Base-by-base conservation (phyloP, 2,329 filamentous ascomycete species). In the Amauroascus niger region DNA sequence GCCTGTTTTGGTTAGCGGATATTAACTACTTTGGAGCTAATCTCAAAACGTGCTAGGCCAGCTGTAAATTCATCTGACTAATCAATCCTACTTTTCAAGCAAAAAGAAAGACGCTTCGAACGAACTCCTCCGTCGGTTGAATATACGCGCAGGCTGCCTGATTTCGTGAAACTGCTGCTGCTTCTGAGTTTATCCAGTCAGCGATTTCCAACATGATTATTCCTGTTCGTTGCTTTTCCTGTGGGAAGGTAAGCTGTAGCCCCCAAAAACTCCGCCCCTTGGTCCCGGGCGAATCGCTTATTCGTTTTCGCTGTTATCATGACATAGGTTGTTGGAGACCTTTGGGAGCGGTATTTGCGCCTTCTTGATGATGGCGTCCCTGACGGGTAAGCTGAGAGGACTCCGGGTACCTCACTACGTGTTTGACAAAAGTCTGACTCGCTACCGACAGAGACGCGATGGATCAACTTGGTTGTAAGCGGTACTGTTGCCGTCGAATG, bases 401-500 rank as follows among this genome's bases (percentile, higher is more conserved):
- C 6, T 14, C 5, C 4, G 28, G 30, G 6, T 14, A n/a, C n/a
- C n/a, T n/a, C n/a, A n/a, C n/a, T n/a, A 11, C 39, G 44, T 53
- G 26, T 41, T 37, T 20, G 22, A 39, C 20, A 20, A 39, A 4
- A 24, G 14, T 13, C 39, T 37, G 28, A 28, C 33, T 53, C 22
- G 41, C 8, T 51, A 16, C 41, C 7, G 16, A 66, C 62, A 96
- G 93, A 66, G 89, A 96, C 69, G 93, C 91, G 40, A 95, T 98
- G 86, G 90, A 97, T 71, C 81, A 89, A 68, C 83, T 98, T 51
- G 89, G 89, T 54, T 86, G 94, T 66, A 91, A 88, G 73, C 83
- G 93, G 63, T 98, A 98, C 77, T 98, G 93, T 80, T 98, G 93
- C 76, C 87, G 93, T 63, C 86, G 93, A 66, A 98, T 98, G 93